phyloP scores from a whole-genome alignment of 2,329 filamentous ascomycete species.

The Fusarium sp. region DNA sequence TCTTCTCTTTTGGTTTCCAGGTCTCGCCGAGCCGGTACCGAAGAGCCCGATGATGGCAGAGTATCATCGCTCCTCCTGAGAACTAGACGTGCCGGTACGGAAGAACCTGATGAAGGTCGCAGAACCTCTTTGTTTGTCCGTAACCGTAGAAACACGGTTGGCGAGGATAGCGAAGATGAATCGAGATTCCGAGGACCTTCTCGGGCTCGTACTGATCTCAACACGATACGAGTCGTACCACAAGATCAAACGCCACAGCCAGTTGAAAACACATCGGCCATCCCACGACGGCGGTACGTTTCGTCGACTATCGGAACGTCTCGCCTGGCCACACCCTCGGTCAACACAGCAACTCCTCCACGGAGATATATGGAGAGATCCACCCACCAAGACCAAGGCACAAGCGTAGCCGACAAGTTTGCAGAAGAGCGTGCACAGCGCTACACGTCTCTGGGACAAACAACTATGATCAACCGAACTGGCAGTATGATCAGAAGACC shows the following conservation, averaged over 20 bases:
- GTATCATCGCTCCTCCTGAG: conserved; percentile 58
- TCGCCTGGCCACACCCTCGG: conserved; percentile 56
- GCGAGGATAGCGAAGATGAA: conserved; percentile 61
- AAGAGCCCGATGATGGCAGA: conserved; percentile 60
- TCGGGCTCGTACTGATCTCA: conserved; percentile 67
- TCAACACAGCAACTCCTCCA: conserved; percentile 52
- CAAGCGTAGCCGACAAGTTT: conserved; percentile 40
- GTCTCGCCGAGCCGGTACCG: conserved; percentile 58
- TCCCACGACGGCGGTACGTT: conserved; percentile 65
- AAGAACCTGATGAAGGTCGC: conserved; percentile 61
- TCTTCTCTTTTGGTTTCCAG: conserved; percentile 61
- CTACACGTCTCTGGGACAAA: conserved; percentile 58
- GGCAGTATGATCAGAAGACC: conserved; percentile 59
- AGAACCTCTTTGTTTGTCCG: conserved; percentile 58
- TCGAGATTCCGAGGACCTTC: conserved; percentile 66
- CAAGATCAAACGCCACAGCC: conserved; percentile 43
- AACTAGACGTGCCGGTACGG: conserved; percentile 59
- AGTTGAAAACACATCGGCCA: conserved; percentile 40
- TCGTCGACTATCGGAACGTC: conserved; percentile 60
- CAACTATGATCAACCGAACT: conserved; percentile 55
- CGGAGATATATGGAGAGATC: conserved; percentile 63
- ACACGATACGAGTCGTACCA: conserved; percentile 49
- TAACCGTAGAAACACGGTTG: conserved; percentile 58
- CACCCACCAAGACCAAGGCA: conserved; percentile 52
- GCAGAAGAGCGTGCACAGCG: conserved; percentile 49